Percentiles rank a stretch among this genome's conserved stretches.
phyloP scores from a whole-genome alignment of 768 basidiomycete species.

The Boletus sp. region DNA sequence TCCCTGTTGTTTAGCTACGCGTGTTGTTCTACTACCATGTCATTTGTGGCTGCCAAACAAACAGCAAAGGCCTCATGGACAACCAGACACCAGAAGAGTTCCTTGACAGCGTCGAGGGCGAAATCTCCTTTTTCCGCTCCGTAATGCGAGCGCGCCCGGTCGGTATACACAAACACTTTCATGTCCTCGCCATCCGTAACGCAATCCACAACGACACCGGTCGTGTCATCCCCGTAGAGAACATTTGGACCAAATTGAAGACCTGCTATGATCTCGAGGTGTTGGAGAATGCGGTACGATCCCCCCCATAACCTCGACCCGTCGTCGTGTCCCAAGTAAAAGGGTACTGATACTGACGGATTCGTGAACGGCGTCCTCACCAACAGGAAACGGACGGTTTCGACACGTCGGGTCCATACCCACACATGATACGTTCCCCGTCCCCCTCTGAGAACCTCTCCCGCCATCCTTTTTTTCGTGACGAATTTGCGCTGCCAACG shows the following conservation, averaged over 20 bases:
- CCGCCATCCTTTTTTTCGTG: slow-evolving; percentile 67
- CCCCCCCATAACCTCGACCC: background rate
- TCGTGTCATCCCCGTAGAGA: slow-evolving; percentile 52
- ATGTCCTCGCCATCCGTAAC: slow-evolving; percentile 70
- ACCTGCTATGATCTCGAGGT: slow-evolving; percentile 72
- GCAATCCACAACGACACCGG: slow-evolving; percentile 71
- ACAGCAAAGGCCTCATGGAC: slow-evolving; percentile 19
- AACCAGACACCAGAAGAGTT: slow-evolving; percentile 37
- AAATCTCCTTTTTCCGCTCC: slow-evolving; percentile 82
- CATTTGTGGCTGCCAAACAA: slow-evolving; percentile 24
- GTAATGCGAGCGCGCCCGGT: slow-evolving; percentile 79
- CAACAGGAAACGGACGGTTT: slow-evolving; percentile 45
- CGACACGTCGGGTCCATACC: slow-evolving; percentile 41
- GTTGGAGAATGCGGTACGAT: slow-evolving; percentile 56
- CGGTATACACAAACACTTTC: slow-evolving; percentile 80
- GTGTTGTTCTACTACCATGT: slow-evolving; percentile 21
- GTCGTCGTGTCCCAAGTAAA: no score
- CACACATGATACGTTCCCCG: slow-evolving; percentile 58
- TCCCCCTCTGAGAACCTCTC: slow-evolving; percentile 67
- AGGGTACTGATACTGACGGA: background rate
- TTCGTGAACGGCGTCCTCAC: no score
- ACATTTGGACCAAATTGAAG: slow-evolving; percentile 72
- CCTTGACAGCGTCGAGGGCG: slow-evolving; percentile 73
- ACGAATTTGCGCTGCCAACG: slow-evolving; percentile 59
- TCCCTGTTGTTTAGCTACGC: slow-evolving; percentile 22